Evolutionary conservation across 2,329 filamentous ascomycete genomes (phyloP).

Genomic region (Byssochlamys sp.): DNA sequence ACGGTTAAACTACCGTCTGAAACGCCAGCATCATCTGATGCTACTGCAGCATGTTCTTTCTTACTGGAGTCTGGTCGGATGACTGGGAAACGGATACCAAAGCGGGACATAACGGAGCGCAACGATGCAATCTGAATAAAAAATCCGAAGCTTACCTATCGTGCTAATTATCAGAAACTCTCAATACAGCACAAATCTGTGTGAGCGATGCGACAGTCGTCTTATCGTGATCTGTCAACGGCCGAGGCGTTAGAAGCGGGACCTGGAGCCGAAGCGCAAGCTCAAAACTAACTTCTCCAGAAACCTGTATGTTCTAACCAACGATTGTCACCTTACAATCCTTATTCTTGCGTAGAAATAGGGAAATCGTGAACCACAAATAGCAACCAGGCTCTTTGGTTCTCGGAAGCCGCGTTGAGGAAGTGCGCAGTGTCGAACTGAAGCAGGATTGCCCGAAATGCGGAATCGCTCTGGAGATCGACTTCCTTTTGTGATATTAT

Average conservation of each 20-base stretch:
- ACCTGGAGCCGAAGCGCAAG: not conserved
- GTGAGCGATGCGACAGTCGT: not conserved
- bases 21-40: not conserved
- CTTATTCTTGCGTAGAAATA: not conserved
- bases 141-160: not conserved
- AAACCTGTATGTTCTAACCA: not conserved
- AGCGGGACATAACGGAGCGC: not conserved
- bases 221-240: not conserved
- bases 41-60: not conserved
- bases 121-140: slow-evolving; percentile 1
- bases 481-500: not conserved
- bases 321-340: not conserved
- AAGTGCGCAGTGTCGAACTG: not conserved
- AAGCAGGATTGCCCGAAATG: not conserved
- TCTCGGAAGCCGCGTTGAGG: not conserved
- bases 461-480: not conserved
- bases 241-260: not conserved
- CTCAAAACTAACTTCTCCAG: not conserved
- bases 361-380: not conserved
- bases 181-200: not conserved
- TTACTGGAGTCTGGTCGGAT: not conserved
- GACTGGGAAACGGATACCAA: not conserved
- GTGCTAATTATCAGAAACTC: not conserved
- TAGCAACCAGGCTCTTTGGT: not conserved
- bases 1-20: not conserved